phyloP scores from a whole-genome alignment of 1,139 yeast genomes.

The Diutina rugosa region DNA sequence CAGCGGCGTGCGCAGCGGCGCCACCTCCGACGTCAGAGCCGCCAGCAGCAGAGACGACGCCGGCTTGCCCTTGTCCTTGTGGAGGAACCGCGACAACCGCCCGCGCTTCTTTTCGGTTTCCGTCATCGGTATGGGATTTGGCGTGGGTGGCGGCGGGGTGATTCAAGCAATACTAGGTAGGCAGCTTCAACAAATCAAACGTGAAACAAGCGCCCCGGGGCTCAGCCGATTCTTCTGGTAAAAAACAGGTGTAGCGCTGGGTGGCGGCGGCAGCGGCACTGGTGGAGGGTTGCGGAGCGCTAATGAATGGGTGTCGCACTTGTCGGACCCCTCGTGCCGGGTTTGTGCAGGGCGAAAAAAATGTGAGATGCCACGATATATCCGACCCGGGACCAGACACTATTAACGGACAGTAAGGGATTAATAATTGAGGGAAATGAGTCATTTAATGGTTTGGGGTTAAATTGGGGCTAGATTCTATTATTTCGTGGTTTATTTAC shows the following conservation, averaged over 20 bases:
- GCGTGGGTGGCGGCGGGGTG: background rate
- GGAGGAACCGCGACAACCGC: conserved; percentile 5
- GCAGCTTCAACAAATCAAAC: background rate
- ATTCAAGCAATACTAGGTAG: background rate
- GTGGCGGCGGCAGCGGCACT: no score
- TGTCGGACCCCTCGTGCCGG: background rate
- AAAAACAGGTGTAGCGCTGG: no score
- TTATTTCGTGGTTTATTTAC: no score
- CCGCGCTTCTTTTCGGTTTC: background rate
- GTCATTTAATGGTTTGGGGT: no score
- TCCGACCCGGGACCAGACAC: background rate
- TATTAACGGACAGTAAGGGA: background rate
- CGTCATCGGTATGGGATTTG: background rate
- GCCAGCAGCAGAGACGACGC: background rate
- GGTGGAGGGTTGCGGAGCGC: background rate
- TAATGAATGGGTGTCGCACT: background rate
- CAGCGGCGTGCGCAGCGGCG: conserved; percentile 2
- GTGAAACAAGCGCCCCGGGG: background rate
- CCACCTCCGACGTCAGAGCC: conserved; percentile 2
- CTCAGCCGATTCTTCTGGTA: no score
- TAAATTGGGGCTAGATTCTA: no score
- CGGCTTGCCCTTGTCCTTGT: conserved; percentile 6
- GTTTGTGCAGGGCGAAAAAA: background rate
- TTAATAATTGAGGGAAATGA: no score
- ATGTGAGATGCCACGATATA: background rate